Evolutionary conservation across 2,329 filamentous ascomycete species (phyloP).

Genomic region (Pochonia chlamydosporia): DNA sequence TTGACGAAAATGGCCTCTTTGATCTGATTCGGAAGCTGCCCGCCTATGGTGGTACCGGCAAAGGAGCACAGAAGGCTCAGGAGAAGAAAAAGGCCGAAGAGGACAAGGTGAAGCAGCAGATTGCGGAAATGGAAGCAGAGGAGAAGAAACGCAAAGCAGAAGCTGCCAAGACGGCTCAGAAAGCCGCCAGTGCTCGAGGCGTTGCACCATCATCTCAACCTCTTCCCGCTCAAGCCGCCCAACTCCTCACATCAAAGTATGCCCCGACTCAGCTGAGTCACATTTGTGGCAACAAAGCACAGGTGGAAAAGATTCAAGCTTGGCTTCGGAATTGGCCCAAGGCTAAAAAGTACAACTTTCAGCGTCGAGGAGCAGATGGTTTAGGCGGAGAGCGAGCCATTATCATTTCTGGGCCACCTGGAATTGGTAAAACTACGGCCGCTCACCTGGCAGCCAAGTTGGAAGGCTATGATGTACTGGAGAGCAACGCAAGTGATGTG

Average conservation of each 20-base stretch:
- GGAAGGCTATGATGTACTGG: conserved; percentile 87
- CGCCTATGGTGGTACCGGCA: conserved; percentile 79
- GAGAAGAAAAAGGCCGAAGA: conserved; percentile 83
- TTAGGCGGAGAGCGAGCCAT: conserved; percentile 80
- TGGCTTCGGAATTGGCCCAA: conserved; percentile 84
- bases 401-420: conserved; percentile 90
- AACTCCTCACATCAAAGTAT: conserved; percentile 93
- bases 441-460: conserved; percentile 90
- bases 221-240: conserved; percentile 38
- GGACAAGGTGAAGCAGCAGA: conserved; percentile 72
- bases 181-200: conserved; percentile 26
- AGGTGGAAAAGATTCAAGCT: conserved; percentile 81
- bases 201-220: conserved; percentile 29
- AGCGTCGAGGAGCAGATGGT: conserved; percentile 76
- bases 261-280: conserved; percentile 78
- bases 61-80: conserved; percentile 77
- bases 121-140: conserved; percentile 78
- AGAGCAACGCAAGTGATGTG: conserved; percentile 93
- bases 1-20: conserved; percentile 89
- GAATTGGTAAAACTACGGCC: conserved; percentile 95
- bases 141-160: conserved; percentile 58
- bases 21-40: conserved; percentile 76
- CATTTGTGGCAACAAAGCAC: conserved; percentile 90
- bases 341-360: conserved; percentile 73
- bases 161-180: conserved; percentile 44